Percentiles rank a stretch among this genome's conserved stretches.
These are phyloP conservation scores for Adansonia grandidieri DNA, from an alignment of 441 rosid species.

Conservation along the genomic window DNA sequence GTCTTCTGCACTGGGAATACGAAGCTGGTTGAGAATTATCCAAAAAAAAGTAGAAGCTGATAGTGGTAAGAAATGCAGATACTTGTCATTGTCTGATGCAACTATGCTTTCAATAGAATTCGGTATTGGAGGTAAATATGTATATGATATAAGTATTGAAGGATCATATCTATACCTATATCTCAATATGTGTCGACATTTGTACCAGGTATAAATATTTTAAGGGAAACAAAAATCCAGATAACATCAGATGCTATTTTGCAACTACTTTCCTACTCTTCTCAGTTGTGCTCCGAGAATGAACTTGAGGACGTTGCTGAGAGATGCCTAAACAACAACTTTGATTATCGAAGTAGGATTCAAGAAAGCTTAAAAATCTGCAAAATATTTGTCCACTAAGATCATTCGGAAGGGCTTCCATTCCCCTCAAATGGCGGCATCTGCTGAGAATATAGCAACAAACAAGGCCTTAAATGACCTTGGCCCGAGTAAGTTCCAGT, in stretches of 20 bases:
- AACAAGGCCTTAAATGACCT: constrained; percentile 48
- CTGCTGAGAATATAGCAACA: constrained; percentile 17
- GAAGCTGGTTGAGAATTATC: constrained; percentile 30
- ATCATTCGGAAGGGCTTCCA: constrained; percentile 41
- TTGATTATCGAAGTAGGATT: constrained; percentile 42
- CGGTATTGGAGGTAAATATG: no score
- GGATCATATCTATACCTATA: no score
- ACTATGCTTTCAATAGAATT: no score
- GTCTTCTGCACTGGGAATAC: constrained; percentile 55
- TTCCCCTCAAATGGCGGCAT: constrained; percentile 37
- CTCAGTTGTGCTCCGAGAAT: constrained; percentile 45
- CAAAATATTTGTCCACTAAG: constrained; percentile 31
- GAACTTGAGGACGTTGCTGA: constrained; percentile 41
- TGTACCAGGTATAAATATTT: no score
- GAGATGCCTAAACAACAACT: constrained; percentile 52
- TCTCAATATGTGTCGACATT: no score
- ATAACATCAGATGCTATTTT: constrained; percentile 48
- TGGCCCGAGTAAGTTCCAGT: constrained; percentile 55
- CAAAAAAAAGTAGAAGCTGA: constrained; percentile 30
- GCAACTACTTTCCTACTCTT: constrained; percentile 66
- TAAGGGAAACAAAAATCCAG: no score
- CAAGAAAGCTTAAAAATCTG: constrained; percentile 35
- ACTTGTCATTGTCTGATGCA: no score
- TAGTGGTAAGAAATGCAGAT: constrained; percentile 58
- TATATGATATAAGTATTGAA: no score